Conservation (phyloP, 129 eudicot genomes). For the Flaveria bidentis region DNA sequence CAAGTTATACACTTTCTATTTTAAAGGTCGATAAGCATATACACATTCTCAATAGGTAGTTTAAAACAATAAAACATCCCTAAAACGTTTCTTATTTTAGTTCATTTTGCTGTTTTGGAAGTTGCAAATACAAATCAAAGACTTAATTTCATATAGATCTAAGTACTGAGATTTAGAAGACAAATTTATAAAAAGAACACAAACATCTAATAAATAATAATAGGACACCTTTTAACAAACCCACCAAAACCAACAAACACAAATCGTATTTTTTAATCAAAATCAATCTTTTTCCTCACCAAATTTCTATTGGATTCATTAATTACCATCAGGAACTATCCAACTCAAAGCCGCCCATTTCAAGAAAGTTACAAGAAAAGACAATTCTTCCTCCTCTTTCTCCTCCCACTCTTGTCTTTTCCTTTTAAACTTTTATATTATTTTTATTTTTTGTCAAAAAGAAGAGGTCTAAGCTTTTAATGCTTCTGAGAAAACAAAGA, state of each 20-base stretch:
- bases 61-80: too few species aligned
- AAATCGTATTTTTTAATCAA: conserved; percentile 10
- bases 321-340: conserved; percentile 31
- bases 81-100: too few species aligned
- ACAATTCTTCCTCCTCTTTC: conserved; percentile 24
- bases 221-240: neutral
- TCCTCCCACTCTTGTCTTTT: conserved; percentile 21
- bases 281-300: conserved; percentile 28
- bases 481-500: conserved; percentile 42
- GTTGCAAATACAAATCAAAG: neutral
- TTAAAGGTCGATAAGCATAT: too few species aligned
- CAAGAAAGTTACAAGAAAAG: conserved; percentile 37
- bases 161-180: too few species aligned
- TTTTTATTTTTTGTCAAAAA: conserved; percentile 18
- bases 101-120: too few species aligned
- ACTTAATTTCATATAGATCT: neutral
- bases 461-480: conserved; percentile 34
- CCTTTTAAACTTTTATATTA: conserved; percentile 15
- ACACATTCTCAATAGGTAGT: too few species aligned
- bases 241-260: conserved; percentile 26
- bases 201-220: neutral
- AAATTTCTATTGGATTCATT: conserved; percentile 28
- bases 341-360: conserved; percentile 48
- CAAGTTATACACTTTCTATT: too few species aligned
- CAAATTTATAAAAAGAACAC: neutral